Evolutionary conservation across 2,329 filamentous ascomycete species (phyloP), one percentile per base, ranked within the genome.

Genomic region (Chaetomiaceae sp.): DNA sequence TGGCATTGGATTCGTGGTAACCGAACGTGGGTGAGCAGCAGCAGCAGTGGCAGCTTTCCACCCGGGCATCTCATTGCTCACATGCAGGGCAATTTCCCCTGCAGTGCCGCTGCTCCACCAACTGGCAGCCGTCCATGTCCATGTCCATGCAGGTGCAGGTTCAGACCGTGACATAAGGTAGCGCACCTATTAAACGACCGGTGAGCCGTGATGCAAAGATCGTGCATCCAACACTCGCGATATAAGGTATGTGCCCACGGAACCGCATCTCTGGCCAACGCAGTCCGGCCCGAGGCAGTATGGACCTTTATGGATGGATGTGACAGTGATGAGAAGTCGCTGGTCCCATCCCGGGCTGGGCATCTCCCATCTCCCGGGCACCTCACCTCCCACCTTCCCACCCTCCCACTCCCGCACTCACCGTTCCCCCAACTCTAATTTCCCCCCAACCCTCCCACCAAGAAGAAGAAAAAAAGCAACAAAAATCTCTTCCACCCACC

Each of bases 151-250:
- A n/a, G n/a, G n/a, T n/a, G n/a, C n/a, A n/a, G n/a, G n/a, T n/a
- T n/a, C 27, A 33, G 16, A 40, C 48, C 33, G 19, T 47, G 17
- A 30, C 30, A 34, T 30, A 27, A 27, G 25, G n/a, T n/a, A n/a
- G n/a, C n/a, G n/a, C n/a, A n/a, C n/a, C n/a, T n/a, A n/a, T n/a
- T n/a, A n/a, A 17, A 16, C 27, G 40, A 56, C 54, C 51, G 54
- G 54, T 56, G 52, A 51, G 51, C 47, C 38, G 43, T 27, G 21
- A 33, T 50, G 45, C 38, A 39, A 40, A 41, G 45, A 25, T 16
- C 25, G 17, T 27, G 25, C 39, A 48, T 44, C 27, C 31, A 20
- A 16, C 31, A 25, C 47, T 19, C n/a, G 31, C 9, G 12, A 13
- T 38, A 23, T 33, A 38, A 38, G 43, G 42, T 49, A 50, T n/a